Conservation (phyloP, 495 filamentous ascomycete species). For the Podospora comata region DNA sequence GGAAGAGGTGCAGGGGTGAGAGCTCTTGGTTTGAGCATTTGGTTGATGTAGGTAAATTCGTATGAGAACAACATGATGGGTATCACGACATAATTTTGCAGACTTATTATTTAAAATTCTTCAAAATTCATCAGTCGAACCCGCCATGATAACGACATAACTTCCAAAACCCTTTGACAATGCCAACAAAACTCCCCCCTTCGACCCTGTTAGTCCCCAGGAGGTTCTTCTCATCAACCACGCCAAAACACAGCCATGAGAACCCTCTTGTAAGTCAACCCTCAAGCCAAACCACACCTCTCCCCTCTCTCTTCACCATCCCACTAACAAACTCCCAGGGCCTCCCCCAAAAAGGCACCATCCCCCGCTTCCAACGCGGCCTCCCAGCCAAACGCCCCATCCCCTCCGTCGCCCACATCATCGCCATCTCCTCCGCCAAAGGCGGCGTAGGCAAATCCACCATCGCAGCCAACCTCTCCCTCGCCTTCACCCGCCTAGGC, state of each 20-base stretch:
- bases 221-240: slow-evolving; percentile 41
- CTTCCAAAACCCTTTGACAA: background rate
- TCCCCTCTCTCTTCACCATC: background rate
- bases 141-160: background rate
- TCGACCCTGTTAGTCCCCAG: slow-evolving; percentile 64
- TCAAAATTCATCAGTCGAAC: background rate
- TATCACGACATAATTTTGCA: background rate
- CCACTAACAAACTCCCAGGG: slow-evolving; percentile 52
- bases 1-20: slow-evolving; percentile 2
- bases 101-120: background rate
- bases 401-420: slow-evolving; percentile 74
- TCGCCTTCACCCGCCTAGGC: slow-evolving; percentile 77
- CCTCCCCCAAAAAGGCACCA: slow-evolving; percentile 72
- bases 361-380: slow-evolving; percentile 79
- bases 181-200: slow-evolving; percentile 41
- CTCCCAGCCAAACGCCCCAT: slow-evolving; percentile 79
- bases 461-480: slow-evolving; percentile 83
- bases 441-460: slow-evolving; percentile 97
- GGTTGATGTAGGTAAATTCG: background rate
- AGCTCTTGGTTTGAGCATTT: background rate
- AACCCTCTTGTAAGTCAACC: slow-evolving; percentile 69
- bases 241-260: slow-evolving; percentile 59
- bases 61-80: background rate
- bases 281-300: background rate
- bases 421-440: slow-evolving; percentile 93